Conservation (phyloP, 345 rosid genomes). For the Rhodamnia argentea region DNA sequence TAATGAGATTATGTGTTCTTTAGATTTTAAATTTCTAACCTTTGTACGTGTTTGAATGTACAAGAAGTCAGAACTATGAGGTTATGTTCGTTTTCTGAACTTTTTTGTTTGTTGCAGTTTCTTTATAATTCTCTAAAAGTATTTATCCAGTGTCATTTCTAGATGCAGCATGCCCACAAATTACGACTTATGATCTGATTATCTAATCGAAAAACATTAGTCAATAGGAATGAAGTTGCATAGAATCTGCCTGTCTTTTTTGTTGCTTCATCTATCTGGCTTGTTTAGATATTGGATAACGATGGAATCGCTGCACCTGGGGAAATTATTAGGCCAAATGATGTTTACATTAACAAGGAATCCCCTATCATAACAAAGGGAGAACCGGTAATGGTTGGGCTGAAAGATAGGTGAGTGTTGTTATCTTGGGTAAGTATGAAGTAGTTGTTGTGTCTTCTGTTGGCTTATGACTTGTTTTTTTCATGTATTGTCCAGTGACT, state of each 20-base stretch:
- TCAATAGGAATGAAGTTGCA: not conserved
- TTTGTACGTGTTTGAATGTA: not conserved
- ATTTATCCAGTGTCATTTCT: not conserved
- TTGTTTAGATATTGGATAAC: conserved; percentile 55
- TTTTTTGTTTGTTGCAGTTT: not conserved
- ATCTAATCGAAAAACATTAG: not conserved
- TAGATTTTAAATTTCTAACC: not conserved
- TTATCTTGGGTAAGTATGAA: not conserved
- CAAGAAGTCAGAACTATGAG: not conserved
- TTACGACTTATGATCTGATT: not conserved
- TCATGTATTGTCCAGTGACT: conserved; percentile 35
- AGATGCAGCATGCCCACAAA: not conserved
- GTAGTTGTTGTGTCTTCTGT: not conserved
- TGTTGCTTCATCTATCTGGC: not conserved
- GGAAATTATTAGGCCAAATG: conserved; percentile 63
- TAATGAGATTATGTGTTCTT: not conserved
- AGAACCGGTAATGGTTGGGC: conserved; percentile 10
- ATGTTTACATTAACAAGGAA: conserved; percentile 59
- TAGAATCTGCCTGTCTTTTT: not conserved
- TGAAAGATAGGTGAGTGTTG: conserved; percentile 38
- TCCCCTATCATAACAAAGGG: conserved; percentile 38
- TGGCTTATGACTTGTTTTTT: not conserved
- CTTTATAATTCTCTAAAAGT: not conserved
- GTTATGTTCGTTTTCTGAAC: not conserved
- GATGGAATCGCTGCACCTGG: conserved; percentile 94